phyloP scores from a whole-genome alignment of 2,329 filamentous ascomycete genomes.

The Calonectria multiphialidica region DNA sequence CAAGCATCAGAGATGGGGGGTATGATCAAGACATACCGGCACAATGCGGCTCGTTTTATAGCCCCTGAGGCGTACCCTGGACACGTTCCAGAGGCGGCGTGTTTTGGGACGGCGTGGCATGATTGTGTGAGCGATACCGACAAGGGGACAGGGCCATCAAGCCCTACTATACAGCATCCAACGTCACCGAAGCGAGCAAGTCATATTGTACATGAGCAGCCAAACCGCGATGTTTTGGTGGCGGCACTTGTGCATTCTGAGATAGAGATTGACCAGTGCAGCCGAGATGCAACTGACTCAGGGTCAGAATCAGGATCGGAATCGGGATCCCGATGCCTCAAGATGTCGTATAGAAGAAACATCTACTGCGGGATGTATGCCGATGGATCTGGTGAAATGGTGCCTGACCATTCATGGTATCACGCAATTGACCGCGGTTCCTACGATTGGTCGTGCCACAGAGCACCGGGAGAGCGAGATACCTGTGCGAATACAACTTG shows the following conservation, averaged over 20 bases:
- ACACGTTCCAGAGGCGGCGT: neutral
- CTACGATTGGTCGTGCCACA: neutral
- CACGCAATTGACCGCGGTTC: neutral
- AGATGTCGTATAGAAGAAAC: neutral
- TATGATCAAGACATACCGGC: neutral
- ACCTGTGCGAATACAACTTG: neutral
- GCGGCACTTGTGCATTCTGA: neutral
- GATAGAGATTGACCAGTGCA: neutral
- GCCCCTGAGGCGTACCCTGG: neutral
- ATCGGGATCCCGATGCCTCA: neutral
- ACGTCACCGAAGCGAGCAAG: neutral
- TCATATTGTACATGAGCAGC: neutral
- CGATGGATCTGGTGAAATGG: neutral
- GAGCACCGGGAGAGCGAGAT: neutral
- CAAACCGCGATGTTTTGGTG: neutral
- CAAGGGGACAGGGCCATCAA: too few relatives aligned
- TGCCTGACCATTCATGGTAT: constrained; percentile 1
- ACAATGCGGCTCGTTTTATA: neutral
- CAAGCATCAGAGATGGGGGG: neutral
- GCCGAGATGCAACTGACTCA: neutral
- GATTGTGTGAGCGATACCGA: neutral
- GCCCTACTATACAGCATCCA: neutral
- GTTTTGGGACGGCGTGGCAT: neutral
- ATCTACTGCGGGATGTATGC: neutral
- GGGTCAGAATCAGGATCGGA: neutral